Base-by-base conservation (phyloP, 352 stramenopile genomes). In the Blastocystis sp. region DNA sequence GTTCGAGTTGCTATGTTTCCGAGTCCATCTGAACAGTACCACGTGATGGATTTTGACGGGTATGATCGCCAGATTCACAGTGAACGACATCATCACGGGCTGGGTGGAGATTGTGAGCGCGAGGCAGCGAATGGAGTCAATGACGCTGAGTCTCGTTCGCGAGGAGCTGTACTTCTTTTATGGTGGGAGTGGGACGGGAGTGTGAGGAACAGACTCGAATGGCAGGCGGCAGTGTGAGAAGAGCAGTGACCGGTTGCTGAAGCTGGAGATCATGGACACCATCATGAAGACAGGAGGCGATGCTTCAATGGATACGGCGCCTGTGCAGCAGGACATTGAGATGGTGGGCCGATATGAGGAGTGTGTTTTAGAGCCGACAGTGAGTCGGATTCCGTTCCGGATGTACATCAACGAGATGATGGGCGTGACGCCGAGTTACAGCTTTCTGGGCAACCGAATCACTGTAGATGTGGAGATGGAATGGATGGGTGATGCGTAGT, bases 1-100 rank as follows among this genome's bases (percentile, higher is more conserved):
- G 2, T 77, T 56, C 34, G 66, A 77, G 4, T 2, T 77, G 3
- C 34, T 77, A 2, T 10, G 45, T 53, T 77, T 77, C 60, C 0
- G 45, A 1, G 45, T 77, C 2, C 66, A 77, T 77, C 19, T 77
- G 19, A 43, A 77, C 45, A 34, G 66, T 34, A 34, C 28, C 28
- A 34, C 28, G 28, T 34, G 28, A 34, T 34, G 28, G 28, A 34
- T 34, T 34, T 34, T 34, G 28, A 34, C 0, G 28, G 28, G 28
- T 34, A 34, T 34, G 28, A 34, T 34, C 52, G 34, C 41, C 2
- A 41, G 38, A 19, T 77, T 77, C 34, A 28, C 38, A 2, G 66
- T 77, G 0, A 77, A 77, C 40, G 66, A 77, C 41, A 77, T 77
- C 41, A 59, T 77, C n/a, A 77, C 66, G 2, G 66, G 66, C 14